phyloP scores from a whole-genome alignment of 148 eudicot species.

The Suaeda aralocaspica region DNA sequence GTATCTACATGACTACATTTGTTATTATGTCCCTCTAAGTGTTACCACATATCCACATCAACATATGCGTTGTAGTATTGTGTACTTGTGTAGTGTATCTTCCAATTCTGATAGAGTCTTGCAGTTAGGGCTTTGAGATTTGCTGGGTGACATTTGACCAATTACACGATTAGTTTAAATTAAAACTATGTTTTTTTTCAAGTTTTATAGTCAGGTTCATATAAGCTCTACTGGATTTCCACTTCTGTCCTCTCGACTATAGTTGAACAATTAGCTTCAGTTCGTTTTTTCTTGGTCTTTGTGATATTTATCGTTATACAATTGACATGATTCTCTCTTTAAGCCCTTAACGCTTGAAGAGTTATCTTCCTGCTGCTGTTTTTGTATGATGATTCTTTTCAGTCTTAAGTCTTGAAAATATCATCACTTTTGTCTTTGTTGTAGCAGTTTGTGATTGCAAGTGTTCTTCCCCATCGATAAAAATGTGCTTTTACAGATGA shows the following conservation, averaged over 20 bases:
- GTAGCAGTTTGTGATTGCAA: neutral
- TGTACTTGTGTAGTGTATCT: neutral
- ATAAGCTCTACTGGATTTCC: neutral
- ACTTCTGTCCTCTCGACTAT: neutral
- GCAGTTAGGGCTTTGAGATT: neutral
- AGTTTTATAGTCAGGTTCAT: neutral
- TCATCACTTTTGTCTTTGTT: neutral
- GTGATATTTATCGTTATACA: neutral
- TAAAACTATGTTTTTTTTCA: no score
- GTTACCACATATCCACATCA: no score
- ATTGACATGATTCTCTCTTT: neutral
- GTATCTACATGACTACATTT: no score
- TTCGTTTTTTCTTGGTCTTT: neutral
- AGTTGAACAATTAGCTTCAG: neutral
- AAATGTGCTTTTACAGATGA: neutral
- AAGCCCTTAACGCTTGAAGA: neutral
- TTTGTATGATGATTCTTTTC: neutral
- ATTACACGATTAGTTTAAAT: neutral
- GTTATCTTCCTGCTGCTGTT: neutral
- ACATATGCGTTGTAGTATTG: neutral
- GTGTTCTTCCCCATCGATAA: neutral
- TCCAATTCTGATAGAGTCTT: neutral
- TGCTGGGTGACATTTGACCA: neutral
- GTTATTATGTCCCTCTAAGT: no score
- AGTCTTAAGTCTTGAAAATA: neutral